Base-by-base conservation (phyloP, 768 basidiomycete genomes). In the Coprinopsis marcescibilis region DNA sequence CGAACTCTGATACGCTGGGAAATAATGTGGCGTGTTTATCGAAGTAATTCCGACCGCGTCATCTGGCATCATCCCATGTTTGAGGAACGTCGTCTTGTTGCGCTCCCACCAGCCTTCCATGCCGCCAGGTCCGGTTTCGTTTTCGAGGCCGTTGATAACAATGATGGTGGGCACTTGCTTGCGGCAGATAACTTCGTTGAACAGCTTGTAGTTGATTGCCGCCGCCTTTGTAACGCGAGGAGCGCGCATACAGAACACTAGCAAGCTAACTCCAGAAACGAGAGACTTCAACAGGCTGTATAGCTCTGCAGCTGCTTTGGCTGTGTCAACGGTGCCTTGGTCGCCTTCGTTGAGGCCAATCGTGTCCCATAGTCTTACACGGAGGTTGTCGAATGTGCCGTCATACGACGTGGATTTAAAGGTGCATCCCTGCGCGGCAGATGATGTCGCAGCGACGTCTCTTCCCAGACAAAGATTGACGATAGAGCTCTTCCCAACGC, bases 241-340 rank as follows among this genome's bases (percentile, higher is more conserved):
- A 15, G 63, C 68, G 6, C 65, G 65, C 52, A 71, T 65, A 34
- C 65, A 64, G 52, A 64, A 73, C 4, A 73, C 50, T 29, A 74
- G 65, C 26, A 74, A 59, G 56, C 59, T 63, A 45, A 74, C 50
- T 13, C 72, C 69, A 10, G 55, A 57, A 1, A 61, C 45, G 14
- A 74, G 58, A 6, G 53, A 60, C 12, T 58, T 59, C 29, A 76
- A 55, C 24, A 76, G 54, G 1, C 35, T 13, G 46, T 55, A 60
- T n/a, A 66, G 53, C 8, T 54, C 45, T 1, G 49, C 37, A 14
- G 62, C 50, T 4, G 63, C 63, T 1, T 59, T 37, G 7, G 50
- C 39, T 6, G 51, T 52, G 1, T 39, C 26, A 15, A 53, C 43
- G 17, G 32, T 46, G 4, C 52, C 49, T 4, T 42, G 40, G 4